These are phyloP conservation scores for Blastobotrys buckinghamii DNA, from an alignment of 1,139 yeast species.

Conservation along the genomic window DNA sequence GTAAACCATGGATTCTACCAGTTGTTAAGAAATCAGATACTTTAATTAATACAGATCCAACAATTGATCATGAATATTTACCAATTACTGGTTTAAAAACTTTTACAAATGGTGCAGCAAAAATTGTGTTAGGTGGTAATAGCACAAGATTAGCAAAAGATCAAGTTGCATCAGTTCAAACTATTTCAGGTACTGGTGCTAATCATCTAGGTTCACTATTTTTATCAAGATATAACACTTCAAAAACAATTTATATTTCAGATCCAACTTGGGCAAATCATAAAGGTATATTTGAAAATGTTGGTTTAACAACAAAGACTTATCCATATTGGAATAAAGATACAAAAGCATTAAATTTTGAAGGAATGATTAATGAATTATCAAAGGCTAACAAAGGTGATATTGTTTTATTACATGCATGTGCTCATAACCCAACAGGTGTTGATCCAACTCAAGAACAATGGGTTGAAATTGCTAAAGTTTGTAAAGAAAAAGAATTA, in stretches of 20 bases:
- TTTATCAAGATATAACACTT: constrained; percentile 46
- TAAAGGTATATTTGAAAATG: constrained; percentile 64
- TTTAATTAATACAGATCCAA: constrained; percentile 46
- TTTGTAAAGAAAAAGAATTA: constrained; percentile 49
- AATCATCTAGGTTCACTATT: constrained; percentile 82
- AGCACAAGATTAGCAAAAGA: constrained; percentile 43
- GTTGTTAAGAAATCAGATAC: constrained; percentile 67
- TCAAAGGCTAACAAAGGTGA: constrained; percentile 30
- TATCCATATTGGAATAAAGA: constrained; percentile 80
- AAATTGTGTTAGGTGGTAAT: constrained; percentile 67
- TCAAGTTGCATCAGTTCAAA: constrained; percentile 65
- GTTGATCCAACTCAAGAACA: constrained; percentile 78
- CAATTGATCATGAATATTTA: constrained; percentile 85
- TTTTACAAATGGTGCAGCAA: constrained; percentile 70
- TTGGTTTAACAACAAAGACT: constrained; percentile 55
- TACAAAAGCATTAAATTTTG: constrained; percentile 56
- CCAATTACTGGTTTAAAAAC: constrained; percentile 73
- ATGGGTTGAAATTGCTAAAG: constrained; percentile 67
- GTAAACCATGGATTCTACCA: constrained; percentile 86
- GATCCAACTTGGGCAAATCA: constrained; percentile 98
- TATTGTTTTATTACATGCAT: constrained; percentile 78
- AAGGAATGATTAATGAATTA: constrained; percentile 34
- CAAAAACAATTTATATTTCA: constrained; percentile 59
- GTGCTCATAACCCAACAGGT: constrained; percentile 97
- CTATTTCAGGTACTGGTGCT: constrained; percentile 95